A percentile compares a stretch with the other conserved stretches of the same genome.
phyloP scores from a whole-genome alignment of 2,329 filamentous ascomycete species.

The Epichloe sibirici region DNA sequence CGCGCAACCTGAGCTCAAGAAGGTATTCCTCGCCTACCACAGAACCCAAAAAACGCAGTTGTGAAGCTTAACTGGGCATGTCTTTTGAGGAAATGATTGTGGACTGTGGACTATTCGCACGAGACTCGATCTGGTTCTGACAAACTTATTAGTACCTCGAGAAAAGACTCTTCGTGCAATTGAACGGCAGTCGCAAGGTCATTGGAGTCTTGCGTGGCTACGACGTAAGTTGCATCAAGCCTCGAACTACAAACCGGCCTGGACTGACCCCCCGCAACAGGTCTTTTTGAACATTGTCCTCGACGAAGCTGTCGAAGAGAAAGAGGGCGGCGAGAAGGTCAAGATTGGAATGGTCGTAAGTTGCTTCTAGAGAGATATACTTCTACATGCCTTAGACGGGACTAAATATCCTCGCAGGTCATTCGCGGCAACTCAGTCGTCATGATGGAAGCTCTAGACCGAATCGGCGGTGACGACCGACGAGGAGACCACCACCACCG shows the following conservation, averaged over 20 bases:
- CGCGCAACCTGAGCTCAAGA: constrained; percentile 97
- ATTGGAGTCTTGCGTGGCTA: constrained; percentile 90
- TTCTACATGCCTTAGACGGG: not conserved
- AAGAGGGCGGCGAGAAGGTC: constrained; percentile 79
- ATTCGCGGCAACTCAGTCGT: constrained; percentile 97
- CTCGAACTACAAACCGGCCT: not conserved
- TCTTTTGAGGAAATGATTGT: not conserved
- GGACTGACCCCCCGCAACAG: constrained; percentile 32
- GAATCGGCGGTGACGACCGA: constrained; percentile 51
- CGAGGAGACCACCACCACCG: constrained; percentile 20
- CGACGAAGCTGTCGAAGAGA: constrained; percentile 93
- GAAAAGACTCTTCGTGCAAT: constrained; percentile 94
- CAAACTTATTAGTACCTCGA: constrained; percentile 70
- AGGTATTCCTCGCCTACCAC: constrained; percentile 44
- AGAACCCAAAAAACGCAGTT: not conserved
- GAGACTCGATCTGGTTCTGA: constrained; percentile 10
- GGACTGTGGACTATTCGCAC: not conserved
- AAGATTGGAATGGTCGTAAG: constrained; percentile 84
- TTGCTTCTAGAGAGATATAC: constrained; percentile 11
- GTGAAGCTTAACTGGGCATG: not conserved
- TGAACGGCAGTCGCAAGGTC: constrained; percentile 96
- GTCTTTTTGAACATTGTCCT: constrained; percentile 97
- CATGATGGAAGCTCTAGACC: constrained; percentile 78
- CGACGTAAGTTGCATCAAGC: constrained; percentile 54
- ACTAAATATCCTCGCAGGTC: constrained; percentile 40